These are phyloP conservation scores for Golubevia sp. DNA, from an alignment of 1,284 basidiomycete genomes.

Conservation along the genomic window DNA sequence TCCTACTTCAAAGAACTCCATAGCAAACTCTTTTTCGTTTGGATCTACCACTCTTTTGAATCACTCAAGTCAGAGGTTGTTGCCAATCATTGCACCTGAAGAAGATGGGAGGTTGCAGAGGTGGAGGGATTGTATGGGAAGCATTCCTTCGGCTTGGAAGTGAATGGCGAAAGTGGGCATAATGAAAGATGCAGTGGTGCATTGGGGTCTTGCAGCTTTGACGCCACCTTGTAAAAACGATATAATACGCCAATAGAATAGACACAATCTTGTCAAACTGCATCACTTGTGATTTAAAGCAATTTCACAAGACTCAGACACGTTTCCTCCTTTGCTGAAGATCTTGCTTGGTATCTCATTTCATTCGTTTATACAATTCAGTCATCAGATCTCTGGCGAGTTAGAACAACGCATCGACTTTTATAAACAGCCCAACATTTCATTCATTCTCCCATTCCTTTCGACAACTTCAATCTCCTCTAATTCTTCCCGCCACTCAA, in stretches of 20 bases:
- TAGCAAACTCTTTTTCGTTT: no score
- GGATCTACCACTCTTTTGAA: no score
- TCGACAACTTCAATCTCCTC: not conserved
- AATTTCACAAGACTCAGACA: not conserved
- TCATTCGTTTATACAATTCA: no score
- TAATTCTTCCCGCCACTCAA: not conserved
- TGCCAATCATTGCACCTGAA: conserved; percentile 52
- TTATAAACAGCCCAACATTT: not conserved
- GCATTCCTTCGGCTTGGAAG: conserved; percentile 51
- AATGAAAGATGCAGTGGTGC: no score
- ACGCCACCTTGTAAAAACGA: not conserved
- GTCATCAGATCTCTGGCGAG: no score
- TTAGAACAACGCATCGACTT: no score
- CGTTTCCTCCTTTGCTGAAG: not conserved
- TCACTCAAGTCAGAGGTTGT: conserved; percentile 29
- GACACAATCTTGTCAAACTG: not conserved
- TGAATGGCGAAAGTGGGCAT: conserved; percentile 2
- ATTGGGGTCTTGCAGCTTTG: no score
- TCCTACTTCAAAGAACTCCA: no score
- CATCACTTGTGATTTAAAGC: not conserved
- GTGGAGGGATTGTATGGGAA: conserved; percentile 51
- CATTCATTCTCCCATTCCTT: not conserved
- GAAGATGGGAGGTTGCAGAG: conserved; percentile 47
- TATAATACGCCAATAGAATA: not conserved
- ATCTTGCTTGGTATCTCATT: not conserved